phyloP scores from a whole-genome alignment of 2,329 filamentous ascomycete genomes.

The Beauveria sp. region DNA sequence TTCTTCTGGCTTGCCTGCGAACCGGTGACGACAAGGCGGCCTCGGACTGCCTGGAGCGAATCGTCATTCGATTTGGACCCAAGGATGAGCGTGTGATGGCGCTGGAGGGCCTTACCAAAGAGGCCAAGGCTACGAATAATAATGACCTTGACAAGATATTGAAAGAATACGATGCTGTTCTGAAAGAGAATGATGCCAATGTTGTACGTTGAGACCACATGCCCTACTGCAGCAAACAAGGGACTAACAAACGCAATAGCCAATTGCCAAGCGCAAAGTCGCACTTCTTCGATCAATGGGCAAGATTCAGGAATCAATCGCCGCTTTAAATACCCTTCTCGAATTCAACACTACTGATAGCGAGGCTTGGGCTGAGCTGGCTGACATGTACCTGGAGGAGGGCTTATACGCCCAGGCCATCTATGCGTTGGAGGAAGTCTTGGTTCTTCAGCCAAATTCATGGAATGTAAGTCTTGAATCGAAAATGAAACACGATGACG shows the following conservation, averaged over 20 bases:
- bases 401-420: slow-evolving; percentile 76
- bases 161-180: slow-evolving; percentile 67
- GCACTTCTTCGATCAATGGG: slow-evolving; percentile 71
- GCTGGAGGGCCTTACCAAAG: slow-evolving; percentile 72
- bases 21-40: slow-evolving; percentile 78
- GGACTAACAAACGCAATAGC: slow-evolving; percentile 38
- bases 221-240: not conserved
- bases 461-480: slow-evolving; percentile 69
- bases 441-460: slow-evolving; percentile 80
- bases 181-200: slow-evolving; percentile 71
- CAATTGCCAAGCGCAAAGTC: slow-evolving; percentile 76
- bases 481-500: not conserved
- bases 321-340: slow-evolving; percentile 65
- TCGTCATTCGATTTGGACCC: slow-evolving; percentile 73
- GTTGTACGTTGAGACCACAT: not conserved
- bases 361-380: slow-evolving; percentile 88
- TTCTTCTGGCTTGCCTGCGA: slow-evolving; percentile 75
- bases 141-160: slow-evolving; percentile 62
- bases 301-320: slow-evolving; percentile 63
- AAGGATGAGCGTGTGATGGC: slow-evolving; percentile 83
- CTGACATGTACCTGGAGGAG: slow-evolving; percentile 76
- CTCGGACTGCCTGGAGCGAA: slow-evolving; percentile 62
- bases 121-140: slow-evolving; percentile 65
- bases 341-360: slow-evolving; percentile 82
- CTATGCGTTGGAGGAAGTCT: slow-evolving; percentile 82